Percentiles rank a stretch among this genome's conserved stretches.
Conservation (phyloP, 1,284 basidiomycete genomes). For the Moesziomyces parantarcticus region DNA sequence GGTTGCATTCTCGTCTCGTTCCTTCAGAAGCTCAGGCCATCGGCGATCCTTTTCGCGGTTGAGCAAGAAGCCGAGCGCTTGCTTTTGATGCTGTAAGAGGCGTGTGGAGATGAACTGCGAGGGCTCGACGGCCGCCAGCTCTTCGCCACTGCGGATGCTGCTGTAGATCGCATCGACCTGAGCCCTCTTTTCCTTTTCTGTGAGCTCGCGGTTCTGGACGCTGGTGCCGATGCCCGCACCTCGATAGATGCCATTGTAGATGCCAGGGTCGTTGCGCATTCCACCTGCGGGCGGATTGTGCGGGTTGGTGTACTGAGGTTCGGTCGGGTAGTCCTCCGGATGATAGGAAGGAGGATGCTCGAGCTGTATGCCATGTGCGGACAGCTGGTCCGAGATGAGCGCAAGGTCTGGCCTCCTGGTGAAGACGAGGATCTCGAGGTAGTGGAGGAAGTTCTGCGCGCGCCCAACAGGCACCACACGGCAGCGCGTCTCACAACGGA, state of each 20-base stretch:
- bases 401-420: constrained; percentile 89
- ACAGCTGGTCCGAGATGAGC: constrained; percentile 81
- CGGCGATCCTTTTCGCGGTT: constrained; percentile 76
- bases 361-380: constrained; percentile 77
- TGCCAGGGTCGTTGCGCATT: constrained; percentile 24
- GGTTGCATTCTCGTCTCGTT: constrained; percentile 3
- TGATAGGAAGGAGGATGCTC: constrained; percentile 78
- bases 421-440: constrained; percentile 86
- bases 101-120: constrained; percentile 86
- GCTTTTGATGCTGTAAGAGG: constrained; percentile 97
- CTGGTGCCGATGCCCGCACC: constrained; percentile 35
- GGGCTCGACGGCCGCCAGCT: constrained; percentile 81
- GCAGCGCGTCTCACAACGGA: constrained; percentile 54
- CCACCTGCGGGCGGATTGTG: constrained; percentile 70
- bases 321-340: constrained; percentile 73
- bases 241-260: constrained; percentile 69
- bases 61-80: constrained; percentile 94
- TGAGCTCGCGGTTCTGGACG: constrained; percentile 49
- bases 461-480: constrained; percentile 37
- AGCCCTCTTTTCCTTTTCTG: constrained; percentile 86
- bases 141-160: constrained; percentile 84
- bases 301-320: constrained; percentile 83
- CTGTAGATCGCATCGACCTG: constrained; percentile 95
- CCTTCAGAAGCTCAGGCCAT: constrained; percentile 48
- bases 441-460: constrained; percentile 72